Base-by-base conservation (phyloP, 345 rosid genomes). In the Gossypioides kirkii region DNA sequence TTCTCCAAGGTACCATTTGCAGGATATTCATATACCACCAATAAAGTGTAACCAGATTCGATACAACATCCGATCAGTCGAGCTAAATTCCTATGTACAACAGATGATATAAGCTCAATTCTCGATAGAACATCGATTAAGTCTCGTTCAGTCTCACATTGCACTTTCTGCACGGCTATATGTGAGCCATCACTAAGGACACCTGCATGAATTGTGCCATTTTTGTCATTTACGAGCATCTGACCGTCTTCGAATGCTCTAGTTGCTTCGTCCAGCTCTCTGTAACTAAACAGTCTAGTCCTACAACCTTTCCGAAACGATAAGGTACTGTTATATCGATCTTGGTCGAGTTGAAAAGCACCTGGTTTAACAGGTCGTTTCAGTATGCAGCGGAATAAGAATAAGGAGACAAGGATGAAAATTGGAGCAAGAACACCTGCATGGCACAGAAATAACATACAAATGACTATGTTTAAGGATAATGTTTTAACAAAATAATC, bases 211-310 rank as follows among this genome's bases (percentile, higher is more conserved):
- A 89, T 79, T 8, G 80, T 76, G 9, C 92, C 90, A 54, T 83
- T 84, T 26, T 55, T 70, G 47, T 82, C 84, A 20, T 81, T 80
- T 22, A 80, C 84, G 43, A 88, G 85, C 72, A 81, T 89, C 25
- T 86, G 88, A 47, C 69, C 73, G 3, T 84, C 91, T 74, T 82
- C 85, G 73, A 88, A 91, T 54, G 88, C 88, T 77, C 77, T 82
- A 2, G 94, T 85, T 28, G 97, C 93, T 76, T 86, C 89, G 66
- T 88, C 88, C 55, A 93, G 86, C 82, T 93, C 98, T 23, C 85
- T 84, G 82, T 85, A 87, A 64, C 81, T 77, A 77, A 91, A 89
- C 38, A 86, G 67, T 66, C 87, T 87, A n/a, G 91, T 78, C 80
- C 85, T 86, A 77, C 88, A 87, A 68, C 88, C 85, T 84, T 91